Percentiles rank a stretch among this genome's conserved stretches.
phyloP scores from a whole-genome alignment of 495 filamentous ascomycete species.

The Penicillium steckii region DNA sequence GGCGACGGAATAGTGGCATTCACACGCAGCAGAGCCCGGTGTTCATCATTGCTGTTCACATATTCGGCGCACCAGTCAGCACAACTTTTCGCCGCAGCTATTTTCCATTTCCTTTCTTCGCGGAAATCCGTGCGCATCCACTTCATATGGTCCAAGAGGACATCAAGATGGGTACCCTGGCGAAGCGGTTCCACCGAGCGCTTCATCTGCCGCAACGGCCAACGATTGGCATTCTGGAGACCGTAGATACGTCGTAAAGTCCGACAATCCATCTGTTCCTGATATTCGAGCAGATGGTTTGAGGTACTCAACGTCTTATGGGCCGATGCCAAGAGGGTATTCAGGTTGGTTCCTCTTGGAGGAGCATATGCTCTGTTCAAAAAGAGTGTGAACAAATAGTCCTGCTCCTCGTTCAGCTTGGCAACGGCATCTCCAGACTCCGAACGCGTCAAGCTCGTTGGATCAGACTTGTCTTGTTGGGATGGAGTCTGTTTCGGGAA shows the following conservation, averaged over 20 bases:
- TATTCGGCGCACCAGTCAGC: slow-evolving; percentile 82
- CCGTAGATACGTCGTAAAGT: slow-evolving; percentile 82
- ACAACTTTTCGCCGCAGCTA: slow-evolving; percentile 70
- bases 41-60: slow-evolving; percentile 59
- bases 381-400: slow-evolving; percentile 84
- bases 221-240: slow-evolving; percentile 81
- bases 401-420: slow-evolving; percentile 54
- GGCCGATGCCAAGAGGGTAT: slow-evolving; percentile 67
- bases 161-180: slow-evolving; percentile 75
- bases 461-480: slow-evolving; percentile 38
- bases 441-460: slow-evolving; percentile 35
- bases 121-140: slow-evolving; percentile 97
- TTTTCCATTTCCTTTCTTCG: slow-evolving; percentile 93
- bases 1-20: slow-evolving; percentile 43
- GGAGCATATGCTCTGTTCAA: slow-evolving; percentile 62
- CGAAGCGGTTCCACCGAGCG: slow-evolving; percentile 74
- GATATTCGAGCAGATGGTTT: slow-evolving; percentile 71
- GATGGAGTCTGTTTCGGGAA: slow-evolving; percentile 61
- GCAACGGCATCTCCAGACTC: slow-evolving; percentile 48
- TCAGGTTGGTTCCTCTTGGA: slow-evolving; percentile 59
- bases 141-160: slow-evolving; percentile 85
- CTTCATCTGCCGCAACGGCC: slow-evolving; percentile 86
- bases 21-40: slow-evolving; percentile 65
- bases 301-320: slow-evolving; percentile 80
- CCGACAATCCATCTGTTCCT: slow-evolving; percentile 80